phyloP scores from a whole-genome alignment of 352 stramenopile genomes.

The Pythium chondricola region DNA sequence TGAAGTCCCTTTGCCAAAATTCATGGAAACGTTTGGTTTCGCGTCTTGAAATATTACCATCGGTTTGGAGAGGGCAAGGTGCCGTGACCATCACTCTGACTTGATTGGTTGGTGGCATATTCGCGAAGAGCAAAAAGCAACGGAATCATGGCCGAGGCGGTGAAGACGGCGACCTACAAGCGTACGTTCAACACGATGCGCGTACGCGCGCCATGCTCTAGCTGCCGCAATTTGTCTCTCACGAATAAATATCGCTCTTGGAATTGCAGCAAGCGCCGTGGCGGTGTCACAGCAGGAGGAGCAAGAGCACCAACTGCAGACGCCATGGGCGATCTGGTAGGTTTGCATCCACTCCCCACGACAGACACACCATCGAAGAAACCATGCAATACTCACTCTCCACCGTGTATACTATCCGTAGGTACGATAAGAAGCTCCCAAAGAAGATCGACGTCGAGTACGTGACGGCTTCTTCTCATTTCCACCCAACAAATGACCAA shows the following conservation, averaged over 20 bases:
- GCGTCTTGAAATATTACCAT: no score
- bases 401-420: constrained; percentile 16
- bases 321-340: constrained; percentile 85
- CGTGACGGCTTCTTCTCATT: no score
- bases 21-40: no score
- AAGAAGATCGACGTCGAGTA: constrained; percentile 87
- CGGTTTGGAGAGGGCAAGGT: constrained; percentile 4
- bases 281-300: constrained; percentile 25
- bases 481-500: no score
- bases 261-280: no score
- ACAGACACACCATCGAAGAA: neutral
- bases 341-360: constrained; percentile 6
- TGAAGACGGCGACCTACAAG: constrained; percentile 18
- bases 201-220: neutral
- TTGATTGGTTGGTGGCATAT: constrained; percentile 19
- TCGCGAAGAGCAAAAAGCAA: constrained; percentile 1
- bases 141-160: constrained; percentile 16
- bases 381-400: neutral
- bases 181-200: no score
- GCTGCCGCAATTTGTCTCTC: neutral
- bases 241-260: no score
- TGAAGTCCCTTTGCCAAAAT: no score
- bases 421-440: constrained; percentile 93
- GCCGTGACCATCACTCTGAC: constrained; percentile 20
- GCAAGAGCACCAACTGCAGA: constrained; percentile 79